phyloP scores from a whole-genome alignment of 164 flowering plant genomes.

The Vitis rupestris region DNA sequence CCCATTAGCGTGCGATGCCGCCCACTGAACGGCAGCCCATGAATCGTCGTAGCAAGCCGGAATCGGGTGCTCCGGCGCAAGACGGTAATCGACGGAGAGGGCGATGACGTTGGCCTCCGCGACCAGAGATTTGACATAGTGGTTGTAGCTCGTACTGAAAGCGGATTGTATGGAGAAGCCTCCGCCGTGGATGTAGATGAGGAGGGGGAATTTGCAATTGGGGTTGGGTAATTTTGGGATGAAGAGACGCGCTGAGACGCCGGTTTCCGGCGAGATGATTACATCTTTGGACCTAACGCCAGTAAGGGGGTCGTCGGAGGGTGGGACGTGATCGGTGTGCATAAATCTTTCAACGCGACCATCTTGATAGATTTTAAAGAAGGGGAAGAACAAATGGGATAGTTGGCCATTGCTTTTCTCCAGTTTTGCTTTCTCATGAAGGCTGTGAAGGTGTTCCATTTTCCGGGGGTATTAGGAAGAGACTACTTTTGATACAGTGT shows the following conservation, averaged over 20 bases:
- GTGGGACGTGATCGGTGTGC: conserved; percentile 1
- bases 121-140: conserved; percentile 16
- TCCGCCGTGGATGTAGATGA: conserved; percentile 43
- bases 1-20: conserved; percentile 14
- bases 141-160: conserved; percentile 18
- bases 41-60: conserved; percentile 43
- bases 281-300: conserved; percentile 37
- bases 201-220: conserved; percentile 23
- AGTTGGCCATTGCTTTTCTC: too few relatives aligned
- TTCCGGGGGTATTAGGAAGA: too few relatives aligned
- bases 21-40: conserved; percentile 34
- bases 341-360: conserved; percentile 22
- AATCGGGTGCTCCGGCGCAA: conserved; percentile 42
- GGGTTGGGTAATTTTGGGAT: conserved; percentile 25
- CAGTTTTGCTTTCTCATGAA: too few relatives aligned
- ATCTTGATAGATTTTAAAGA: conserved; percentile 24
- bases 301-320: conserved; percentile 19
- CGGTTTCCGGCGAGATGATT: conserved; percentile 11
- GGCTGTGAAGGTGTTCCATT: too few relatives aligned
- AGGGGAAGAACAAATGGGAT: conserved; percentile 3
- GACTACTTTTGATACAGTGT: too few relatives aligned
- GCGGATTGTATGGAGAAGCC: conserved; percentile 33
- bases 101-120: conserved; percentile 27
- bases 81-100: conserved; percentile 38
- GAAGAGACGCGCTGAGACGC: conserved; percentile 34